Conservation (phyloP, 1,284 basidiomycete species). For the Meripilus lineatus region DNA sequence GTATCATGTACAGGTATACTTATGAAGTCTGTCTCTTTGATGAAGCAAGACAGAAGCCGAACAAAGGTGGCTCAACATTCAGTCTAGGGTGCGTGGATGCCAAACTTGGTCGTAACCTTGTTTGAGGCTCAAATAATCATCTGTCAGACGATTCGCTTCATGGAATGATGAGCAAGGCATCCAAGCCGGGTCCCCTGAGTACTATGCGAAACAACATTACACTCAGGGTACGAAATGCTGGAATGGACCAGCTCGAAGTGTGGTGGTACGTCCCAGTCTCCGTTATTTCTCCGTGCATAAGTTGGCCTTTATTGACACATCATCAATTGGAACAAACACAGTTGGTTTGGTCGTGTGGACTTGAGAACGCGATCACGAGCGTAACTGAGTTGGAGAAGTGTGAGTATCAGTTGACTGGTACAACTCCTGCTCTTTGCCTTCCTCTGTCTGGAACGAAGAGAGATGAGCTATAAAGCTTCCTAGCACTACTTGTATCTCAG, state of each 20-base stretch:
- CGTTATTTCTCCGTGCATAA: neutral
- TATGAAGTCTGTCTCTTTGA: conserved; percentile 97
- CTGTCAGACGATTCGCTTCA: conserved; percentile 61
- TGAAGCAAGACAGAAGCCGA: conserved; percentile 84
- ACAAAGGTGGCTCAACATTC: conserved; percentile 74
- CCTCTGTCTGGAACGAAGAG: conserved; percentile 45
- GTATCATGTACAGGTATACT: conserved; percentile 61
- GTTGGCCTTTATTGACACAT: neutral
- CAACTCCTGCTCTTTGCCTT: conserved; percentile 86
- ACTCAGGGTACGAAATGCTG: conserved; percentile 86
- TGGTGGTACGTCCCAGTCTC: conserved; percentile 47
- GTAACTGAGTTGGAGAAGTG: conserved; percentile 96
- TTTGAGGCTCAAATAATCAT: neutral
- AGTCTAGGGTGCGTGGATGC: conserved; percentile 88
- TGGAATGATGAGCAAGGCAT: conserved; percentile 66
- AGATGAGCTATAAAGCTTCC: conserved; percentile 49
- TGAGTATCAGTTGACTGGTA: conserved; percentile 88
- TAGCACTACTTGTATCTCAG: too few relatives aligned
- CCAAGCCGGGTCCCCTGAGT: conserved; percentile 58
- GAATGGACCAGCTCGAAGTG: conserved; percentile 91
- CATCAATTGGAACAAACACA: conserved; percentile 24
- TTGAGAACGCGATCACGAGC: conserved; percentile 77
- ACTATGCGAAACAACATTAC: conserved; percentile 82
- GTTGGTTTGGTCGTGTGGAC: conserved; percentile 83
- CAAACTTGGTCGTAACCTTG: conserved; percentile 12